Evolutionary conservation across 108 stramenopile genomes (phyloP).

Genomic region (Nitzschia sp.): DNA sequence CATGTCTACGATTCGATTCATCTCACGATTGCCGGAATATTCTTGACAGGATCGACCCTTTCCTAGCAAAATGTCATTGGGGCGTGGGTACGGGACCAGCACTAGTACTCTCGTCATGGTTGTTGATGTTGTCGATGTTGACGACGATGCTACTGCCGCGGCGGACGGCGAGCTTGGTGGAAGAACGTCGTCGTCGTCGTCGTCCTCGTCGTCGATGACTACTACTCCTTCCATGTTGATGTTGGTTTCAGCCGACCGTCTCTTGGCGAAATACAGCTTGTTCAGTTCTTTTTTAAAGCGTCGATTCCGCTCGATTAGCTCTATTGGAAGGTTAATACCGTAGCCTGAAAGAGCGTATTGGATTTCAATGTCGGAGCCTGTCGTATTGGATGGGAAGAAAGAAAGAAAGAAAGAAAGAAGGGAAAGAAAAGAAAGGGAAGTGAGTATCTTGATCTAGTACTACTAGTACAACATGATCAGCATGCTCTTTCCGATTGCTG

Average conservation of each 20-base stretch:
- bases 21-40: constrained; percentile 5
- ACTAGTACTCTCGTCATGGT: neutral
- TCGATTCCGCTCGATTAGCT: neutral
- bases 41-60: constrained; percentile 13
- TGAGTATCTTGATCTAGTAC: no score
- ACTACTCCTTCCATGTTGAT: no score
- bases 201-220: no score
- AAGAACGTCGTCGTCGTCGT: no score
- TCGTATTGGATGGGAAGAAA: no score
- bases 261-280: neutral
- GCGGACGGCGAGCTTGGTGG: no score
- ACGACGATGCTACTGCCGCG: no score
- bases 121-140: neutral
- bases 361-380: neutral
- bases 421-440: neutral
- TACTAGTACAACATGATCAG: no score
- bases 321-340: neutral
- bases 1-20: neutral
- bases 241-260: neutral
- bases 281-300: neutral
- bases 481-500: no score
- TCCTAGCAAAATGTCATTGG: constrained; percentile 26
- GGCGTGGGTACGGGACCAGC: neutral
- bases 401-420: neutral
- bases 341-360: neutral